Conservation (phyloP, 2,329 filamentous ascomycete species). For the Trichocomaceae sp. region DNA sequence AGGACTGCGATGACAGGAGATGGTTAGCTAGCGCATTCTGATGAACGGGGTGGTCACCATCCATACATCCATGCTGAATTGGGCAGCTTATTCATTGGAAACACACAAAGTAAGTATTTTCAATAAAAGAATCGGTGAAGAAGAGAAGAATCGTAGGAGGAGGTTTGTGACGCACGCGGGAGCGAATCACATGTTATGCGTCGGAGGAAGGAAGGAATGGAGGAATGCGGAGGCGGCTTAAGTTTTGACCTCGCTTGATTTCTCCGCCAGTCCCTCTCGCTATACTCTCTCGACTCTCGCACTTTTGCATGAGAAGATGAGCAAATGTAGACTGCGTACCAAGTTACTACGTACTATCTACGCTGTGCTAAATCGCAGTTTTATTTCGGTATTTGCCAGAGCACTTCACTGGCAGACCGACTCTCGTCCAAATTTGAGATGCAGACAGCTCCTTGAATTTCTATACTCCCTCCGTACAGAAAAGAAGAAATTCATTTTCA, state of each 20-base stretch:
- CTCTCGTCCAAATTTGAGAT: too few relatives aligned
- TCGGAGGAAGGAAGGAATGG: not conserved
- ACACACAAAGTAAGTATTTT: not conserved
- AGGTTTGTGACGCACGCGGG: not conserved
- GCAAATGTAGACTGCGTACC: too few relatives aligned
- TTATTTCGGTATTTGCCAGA: too few relatives aligned
- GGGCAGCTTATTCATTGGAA: not conserved
- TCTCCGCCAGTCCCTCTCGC: too few relatives aligned
- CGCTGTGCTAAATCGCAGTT: too few relatives aligned
- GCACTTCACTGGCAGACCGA: too few relatives aligned
- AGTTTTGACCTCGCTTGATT: not conserved
- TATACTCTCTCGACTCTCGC: too few relatives aligned
- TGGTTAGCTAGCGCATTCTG: not conserved
- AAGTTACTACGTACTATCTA: too few relatives aligned
- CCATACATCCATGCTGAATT: slow-evolving; percentile 6
- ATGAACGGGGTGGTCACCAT: not conserved
- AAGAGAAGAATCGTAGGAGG: not conserved
- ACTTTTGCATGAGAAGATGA: too few relatives aligned
- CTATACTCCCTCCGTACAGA: too few relatives aligned
- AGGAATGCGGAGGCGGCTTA: slow-evolving; percentile 12
- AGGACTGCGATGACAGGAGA: not conserved
- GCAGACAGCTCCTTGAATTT: too few relatives aligned
- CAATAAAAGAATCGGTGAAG: not conserved
- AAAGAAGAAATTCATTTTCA: not conserved
- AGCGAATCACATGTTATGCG: slow-evolving; percentile 7